Base-by-base conservation (phyloP, 345 rosid genomes). In the Crucihimalaya himalaica region DNA sequence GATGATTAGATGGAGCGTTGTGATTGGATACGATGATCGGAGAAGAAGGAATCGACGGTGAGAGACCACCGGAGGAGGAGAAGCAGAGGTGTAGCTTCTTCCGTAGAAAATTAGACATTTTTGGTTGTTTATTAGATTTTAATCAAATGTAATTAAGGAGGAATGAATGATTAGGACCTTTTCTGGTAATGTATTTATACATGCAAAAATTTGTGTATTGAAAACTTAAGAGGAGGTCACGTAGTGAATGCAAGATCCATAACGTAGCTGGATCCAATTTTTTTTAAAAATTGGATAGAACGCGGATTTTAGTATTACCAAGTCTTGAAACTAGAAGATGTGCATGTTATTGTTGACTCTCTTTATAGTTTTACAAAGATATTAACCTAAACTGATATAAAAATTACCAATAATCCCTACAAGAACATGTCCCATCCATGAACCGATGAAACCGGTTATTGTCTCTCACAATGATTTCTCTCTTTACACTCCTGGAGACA, bases 381-480 rank as follows among this genome's bases (percentile, higher is more conserved):
- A 16, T 35, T 37, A 31, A 15, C 18, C 21, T 45, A 58, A 31
- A 21, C 23, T 20, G 4, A 29, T 28, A 32, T n/a, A 61, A 56
- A 32, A 4, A 0, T 8, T 60, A 87, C 98, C 96, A 88, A 79
- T 87, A 93, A 74, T 88, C 93, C 46, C 55, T 79, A 64, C 96
- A 93, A 45, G 89, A 84, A 81, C 97, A 93, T 6, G 23, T 54
- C 6, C 93, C 80, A 19, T 75, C 84, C 62, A 15, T 79, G 39
- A 93, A 90, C n/a, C 71, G 79, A 71, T 93, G 98, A 74, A 90
- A 93, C 53, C 92, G 80, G 51, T 76, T 88, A 63, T 90, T 89
- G 69, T 93, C 98, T 45, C 98, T 84, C 14, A 90, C 92, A 43
- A 89, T 65, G 54, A 90, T 85, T 61, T 90, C 91, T 70, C 89